Conservation (phyloP, 345 rosid species). For the Arabidopsis thaliana region DNA sequence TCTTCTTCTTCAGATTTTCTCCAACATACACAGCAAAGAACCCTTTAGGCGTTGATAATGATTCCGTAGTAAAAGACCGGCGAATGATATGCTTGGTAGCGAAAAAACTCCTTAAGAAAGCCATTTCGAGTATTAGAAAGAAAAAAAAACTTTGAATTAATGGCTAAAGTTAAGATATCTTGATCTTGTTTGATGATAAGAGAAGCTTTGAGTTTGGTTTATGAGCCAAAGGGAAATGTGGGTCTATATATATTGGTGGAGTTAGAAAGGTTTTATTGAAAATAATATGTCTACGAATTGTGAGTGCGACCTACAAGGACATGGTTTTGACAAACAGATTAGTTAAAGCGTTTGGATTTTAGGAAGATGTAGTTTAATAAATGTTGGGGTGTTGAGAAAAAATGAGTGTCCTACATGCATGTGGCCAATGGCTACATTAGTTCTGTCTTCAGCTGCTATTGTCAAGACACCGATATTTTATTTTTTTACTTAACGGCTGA, state of each 20-base stretch:
- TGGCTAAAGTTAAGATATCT: neutral
- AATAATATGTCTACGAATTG: neutral
- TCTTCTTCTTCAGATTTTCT: constrained; percentile 46
- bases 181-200: constrained; percentile 30
- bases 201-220: constrained; percentile 39
- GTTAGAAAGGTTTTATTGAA: constrained; percentile 3
- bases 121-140: constrained; percentile 29
- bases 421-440: constrained; percentile 33
- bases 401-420: constrained; percentile 40
- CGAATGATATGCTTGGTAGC: constrained; percentile 36
- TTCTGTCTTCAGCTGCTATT: constrained; percentile 29
- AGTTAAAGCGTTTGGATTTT: neutral
- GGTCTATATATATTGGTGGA: constrained; percentile 29
- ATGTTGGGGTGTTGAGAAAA: constrained; percentile 34
- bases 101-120: constrained; percentile 35
- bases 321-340: constrained; percentile 35
- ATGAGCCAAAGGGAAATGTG: constrained; percentile 32
- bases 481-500: neutral
- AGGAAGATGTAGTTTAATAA: constrained; percentile 23
- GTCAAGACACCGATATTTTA: constrained; percentile 16
- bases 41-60: constrained; percentile 51
- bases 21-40: constrained; percentile 53
- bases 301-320: constrained; percentile 39
- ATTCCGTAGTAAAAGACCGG: constrained; percentile 27
- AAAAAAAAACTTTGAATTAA: neutral